Conservation (phyloP, 192 early-diverging fungal genomes). For the Coemansia sp. region DNA sequence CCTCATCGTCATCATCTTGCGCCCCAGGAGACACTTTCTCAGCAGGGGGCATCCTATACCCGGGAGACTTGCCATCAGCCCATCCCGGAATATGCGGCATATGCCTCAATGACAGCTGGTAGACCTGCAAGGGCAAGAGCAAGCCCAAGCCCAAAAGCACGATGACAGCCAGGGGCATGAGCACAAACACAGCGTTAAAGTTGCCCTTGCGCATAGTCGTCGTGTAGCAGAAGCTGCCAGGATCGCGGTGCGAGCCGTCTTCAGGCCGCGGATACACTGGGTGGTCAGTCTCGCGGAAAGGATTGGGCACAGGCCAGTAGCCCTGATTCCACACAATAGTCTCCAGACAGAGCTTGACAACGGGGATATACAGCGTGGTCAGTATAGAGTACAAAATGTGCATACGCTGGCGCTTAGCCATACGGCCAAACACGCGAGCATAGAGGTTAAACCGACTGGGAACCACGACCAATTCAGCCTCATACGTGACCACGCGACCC, state of each 20-base stretch:
- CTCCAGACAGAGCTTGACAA: constrained; percentile 52
- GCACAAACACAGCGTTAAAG: constrained; percentile 47
- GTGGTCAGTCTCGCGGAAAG: constrained; percentile 38
- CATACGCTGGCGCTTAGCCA: constrained; percentile 40
- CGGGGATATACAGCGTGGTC: constrained; percentile 54
- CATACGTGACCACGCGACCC: constrained; percentile 24
- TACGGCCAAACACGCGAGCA: constrained; percentile 32
- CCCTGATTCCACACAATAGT: constrained; percentile 53
- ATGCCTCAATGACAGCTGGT: constrained; percentile 23
- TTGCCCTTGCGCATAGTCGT: constrained; percentile 42
- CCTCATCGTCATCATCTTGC: neutral
- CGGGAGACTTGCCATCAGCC: constrained; percentile 43
- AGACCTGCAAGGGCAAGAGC: constrained; percentile 37
- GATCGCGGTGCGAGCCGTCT: constrained; percentile 20
- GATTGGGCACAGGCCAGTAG: constrained; percentile 55
- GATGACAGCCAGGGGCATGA: constrained; percentile 44
- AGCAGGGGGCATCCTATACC: constrained; percentile 25
- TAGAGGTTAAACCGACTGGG: constrained; percentile 36
- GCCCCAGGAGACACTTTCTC: constrained; percentile 1
- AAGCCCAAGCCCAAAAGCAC: constrained; percentile 33
- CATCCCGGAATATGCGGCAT: constrained; percentile 50
- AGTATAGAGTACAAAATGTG: constrained; percentile 44
- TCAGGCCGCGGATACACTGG: constrained; percentile 21
- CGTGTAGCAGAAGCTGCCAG: constrained; percentile 50
- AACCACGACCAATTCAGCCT: constrained; percentile 32